phyloP scores from a whole-genome alignment of 768 basidiomycete genomes.

The Suillus plorans region DNA sequence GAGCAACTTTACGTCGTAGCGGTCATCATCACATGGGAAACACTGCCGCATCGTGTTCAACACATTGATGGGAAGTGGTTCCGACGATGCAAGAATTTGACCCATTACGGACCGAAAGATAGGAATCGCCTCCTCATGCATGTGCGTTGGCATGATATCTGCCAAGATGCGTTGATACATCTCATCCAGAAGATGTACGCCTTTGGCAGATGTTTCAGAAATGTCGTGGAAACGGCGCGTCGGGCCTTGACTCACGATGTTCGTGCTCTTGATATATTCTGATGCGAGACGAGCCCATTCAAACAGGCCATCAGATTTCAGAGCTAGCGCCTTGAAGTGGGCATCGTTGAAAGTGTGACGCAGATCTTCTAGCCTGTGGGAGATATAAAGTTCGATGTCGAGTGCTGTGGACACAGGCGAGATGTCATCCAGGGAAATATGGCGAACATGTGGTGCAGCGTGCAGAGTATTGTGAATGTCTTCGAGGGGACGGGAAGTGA shows the following conservation, averaged over 20 bases:
- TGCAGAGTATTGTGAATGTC: constrained; percentile 12
- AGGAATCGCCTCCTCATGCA: too few species aligned
- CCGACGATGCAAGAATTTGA: neutral
- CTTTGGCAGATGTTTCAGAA: too few species aligned
- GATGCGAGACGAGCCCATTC: constrained; percentile 11
- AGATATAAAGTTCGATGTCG: constrained; percentile 8
- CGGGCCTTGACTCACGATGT: neutral
- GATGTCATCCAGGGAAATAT: constrained; percentile 1
- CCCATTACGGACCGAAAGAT: neutral
- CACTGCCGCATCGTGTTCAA: neutral
- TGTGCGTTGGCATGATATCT: constrained; percentile 1
- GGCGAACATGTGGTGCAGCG: neutral
- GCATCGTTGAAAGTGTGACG: neutral
- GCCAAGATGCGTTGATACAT: constrained; percentile 5
- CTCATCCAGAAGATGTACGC: neutral
- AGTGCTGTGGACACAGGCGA: neutral
- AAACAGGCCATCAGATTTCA: constrained; percentile 10
- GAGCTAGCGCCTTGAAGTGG: neutral
- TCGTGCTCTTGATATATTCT: neutral
- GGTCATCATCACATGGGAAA: too few species aligned
- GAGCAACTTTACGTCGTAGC: too few species aligned
- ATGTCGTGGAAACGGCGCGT: neutral
- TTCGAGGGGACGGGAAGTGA: constrained; percentile 13
- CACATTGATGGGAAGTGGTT: constrained; percentile 2
- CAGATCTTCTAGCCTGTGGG: neutral